phyloP scores from a whole-genome alignment of 2,329 filamentous ascomycete species.

The Pleurostoma richardsiae region DNA sequence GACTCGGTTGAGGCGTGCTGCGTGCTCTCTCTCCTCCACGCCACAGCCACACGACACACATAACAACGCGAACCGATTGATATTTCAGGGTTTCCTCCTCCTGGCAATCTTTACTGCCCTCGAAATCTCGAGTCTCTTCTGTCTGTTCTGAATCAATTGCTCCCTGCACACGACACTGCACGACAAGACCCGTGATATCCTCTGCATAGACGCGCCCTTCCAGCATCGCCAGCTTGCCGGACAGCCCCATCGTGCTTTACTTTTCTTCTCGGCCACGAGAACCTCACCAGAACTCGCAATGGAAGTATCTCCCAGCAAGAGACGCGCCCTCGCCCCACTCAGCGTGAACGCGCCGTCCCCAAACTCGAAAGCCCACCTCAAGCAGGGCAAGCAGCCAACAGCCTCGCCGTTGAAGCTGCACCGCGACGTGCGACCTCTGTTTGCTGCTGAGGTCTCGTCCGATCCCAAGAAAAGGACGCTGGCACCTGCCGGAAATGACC shows the following conservation, averaged over 20 bases:
- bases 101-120: not conserved
- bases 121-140: slow-evolving; percentile 1
- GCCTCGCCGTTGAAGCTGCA: slow-evolving; percentile 1
- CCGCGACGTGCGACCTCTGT: not conserved
- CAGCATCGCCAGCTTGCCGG: not conserved
- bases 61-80: no score
- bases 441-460: slow-evolving; percentile 1
- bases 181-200: no score
- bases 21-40: no score
- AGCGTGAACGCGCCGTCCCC: slow-evolving; percentile 33
- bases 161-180: no score
- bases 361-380: not conserved
- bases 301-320: slow-evolving; percentile 31
- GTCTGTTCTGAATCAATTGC: no score
- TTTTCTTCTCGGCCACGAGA: not conserved
- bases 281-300: slow-evolving; percentile 3
- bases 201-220: not conserved
- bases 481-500: slow-evolving; percentile 15
- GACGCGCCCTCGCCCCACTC: slow-evolving; percentile 43
- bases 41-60: no score
- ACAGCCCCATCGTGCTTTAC: not conserved
- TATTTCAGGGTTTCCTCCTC: not conserved
- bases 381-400: not conserved
- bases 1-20: no score
- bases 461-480: slow-evolving; percentile 18